Evolutionary conservation across 108 stramenopile species (phyloP).

Genomic region (Cyclotella atomus): DNA sequence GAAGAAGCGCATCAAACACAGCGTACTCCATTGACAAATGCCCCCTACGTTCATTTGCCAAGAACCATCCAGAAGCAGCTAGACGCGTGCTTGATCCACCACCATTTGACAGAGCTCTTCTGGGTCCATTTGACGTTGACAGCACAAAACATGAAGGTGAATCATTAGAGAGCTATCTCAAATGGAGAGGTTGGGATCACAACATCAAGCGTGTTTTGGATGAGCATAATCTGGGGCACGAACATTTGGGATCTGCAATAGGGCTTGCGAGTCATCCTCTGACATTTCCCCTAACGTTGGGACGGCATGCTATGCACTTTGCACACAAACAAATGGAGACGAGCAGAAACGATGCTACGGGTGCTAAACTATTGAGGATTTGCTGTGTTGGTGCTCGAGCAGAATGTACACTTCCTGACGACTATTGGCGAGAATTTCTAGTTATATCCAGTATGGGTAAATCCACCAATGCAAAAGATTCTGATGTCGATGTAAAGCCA

Average conservation of each 20-base stretch:
- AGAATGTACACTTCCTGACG: slow-evolving; percentile 81
- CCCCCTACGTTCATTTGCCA: slow-evolving; percentile 33
- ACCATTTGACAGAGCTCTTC: background rate
- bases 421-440: slow-evolving; percentile 86
- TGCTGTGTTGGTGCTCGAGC: slow-evolving; percentile 89
- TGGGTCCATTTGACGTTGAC: slow-evolving; percentile 1
- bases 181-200: slow-evolving; percentile 62
- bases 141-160: background rate
- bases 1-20: background rate
- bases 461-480: background rate
- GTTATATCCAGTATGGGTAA: slow-evolving; percentile 27
- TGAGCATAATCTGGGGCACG: slow-evolving; percentile 2
- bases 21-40: slow-evolving; percentile 10
- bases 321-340: background rate
- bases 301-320: slow-evolving; percentile 8
- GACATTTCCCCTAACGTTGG: slow-evolving; percentile 78
- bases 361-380: slow-evolving; percentile 11
- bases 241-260: slow-evolving; percentile 28
- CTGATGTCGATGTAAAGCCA: background rate
- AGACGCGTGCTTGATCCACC: slow-evolving; percentile 25
- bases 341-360: background rate
- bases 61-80: slow-evolving; percentile 31
- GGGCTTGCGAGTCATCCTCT: slow-evolving; percentile 72
- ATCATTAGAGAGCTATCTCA: slow-evolving; percentile 59
- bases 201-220: slow-evolving; percentile 7